Percentiles rank a stretch among this genome's conserved stretches.
These are phyloP conservation scores for Chaetomium sp. DNA, from an alignment of 2,329 filamentous ascomycete genomes.

Conservation along the genomic window DNA sequence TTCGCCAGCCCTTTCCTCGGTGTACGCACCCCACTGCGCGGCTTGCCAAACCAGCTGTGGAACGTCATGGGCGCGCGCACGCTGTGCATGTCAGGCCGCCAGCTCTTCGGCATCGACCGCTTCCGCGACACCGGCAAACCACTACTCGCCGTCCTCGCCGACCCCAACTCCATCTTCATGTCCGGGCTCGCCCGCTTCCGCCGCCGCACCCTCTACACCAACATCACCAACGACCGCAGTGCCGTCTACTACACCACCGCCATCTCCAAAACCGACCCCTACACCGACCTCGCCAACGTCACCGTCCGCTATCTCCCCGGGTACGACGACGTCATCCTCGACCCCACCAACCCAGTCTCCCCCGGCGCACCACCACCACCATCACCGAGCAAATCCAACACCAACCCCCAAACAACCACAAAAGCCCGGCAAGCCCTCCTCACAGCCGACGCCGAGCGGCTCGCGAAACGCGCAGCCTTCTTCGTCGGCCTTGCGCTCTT, in stretches of 20 bases:
- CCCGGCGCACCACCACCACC: not conserved
- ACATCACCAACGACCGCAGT: conserved; percentile 78
- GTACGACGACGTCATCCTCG: conserved; percentile 69
- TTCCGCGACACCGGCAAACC: conserved; percentile 80
- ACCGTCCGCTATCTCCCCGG: conserved; percentile 68
- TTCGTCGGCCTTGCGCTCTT: conserved; percentile 60
- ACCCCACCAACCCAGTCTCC: conserved; percentile 54
- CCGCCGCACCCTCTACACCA: conserved; percentile 72
- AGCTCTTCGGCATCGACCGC: conserved; percentile 79
- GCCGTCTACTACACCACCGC: conserved; percentile 78
- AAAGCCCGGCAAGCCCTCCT: not conserved
- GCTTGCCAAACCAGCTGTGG: conserved; percentile 61
- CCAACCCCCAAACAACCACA: not conserved
- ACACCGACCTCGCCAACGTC: conserved; percentile 57
- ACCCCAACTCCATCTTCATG: conserved; percentile 80
- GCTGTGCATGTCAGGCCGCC: conserved; percentile 74
- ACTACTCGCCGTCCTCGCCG: conserved; percentile 72
- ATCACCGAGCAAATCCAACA: not conserved
- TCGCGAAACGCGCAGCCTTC: conserved; percentile 52
- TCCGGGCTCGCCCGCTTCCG: conserved; percentile 69
- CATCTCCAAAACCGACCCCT: conserved; percentile 74
- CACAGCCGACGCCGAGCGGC: not conserved
- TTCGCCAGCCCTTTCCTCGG: conserved; percentile 82
- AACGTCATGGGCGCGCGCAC: conserved; percentile 80
- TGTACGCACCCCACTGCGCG: conserved; percentile 62